Conservation (phyloP, 2,329 filamentous ascomycete genomes). For the Verticillium klebahnii region DNA sequence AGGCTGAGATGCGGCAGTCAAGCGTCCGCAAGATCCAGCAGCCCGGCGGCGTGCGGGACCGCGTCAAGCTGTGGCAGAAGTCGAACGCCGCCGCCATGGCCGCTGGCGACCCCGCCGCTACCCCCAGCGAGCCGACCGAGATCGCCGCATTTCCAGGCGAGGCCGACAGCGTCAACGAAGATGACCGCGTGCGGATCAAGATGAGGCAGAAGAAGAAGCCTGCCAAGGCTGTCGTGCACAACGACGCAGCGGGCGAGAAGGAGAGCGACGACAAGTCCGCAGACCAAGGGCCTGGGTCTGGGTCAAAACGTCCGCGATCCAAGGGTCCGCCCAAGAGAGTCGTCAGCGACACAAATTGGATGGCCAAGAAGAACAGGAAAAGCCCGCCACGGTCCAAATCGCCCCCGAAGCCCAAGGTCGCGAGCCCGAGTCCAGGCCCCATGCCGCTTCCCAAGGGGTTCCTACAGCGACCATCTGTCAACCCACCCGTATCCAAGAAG, state of each 20-base stretch:
- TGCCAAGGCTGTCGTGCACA: slow-evolving; percentile 22
- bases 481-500: slow-evolving; percentile 53
- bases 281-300: slow-evolving; percentile 15
- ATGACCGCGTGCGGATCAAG: slow-evolving; percentile 55
- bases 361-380: slow-evolving; percentile 53
- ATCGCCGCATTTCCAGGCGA: slow-evolving; percentile 53
- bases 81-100: slow-evolving; percentile 63
- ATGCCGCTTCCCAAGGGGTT: slow-evolving; percentile 56
- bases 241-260: slow-evolving; percentile 26
- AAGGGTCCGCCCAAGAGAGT: slow-evolving; percentile 74
- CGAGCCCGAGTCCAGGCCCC: slow-evolving; percentile 22
- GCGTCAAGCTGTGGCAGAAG: slow-evolving; percentile 82
- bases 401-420: slow-evolving; percentile 28
- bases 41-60: slow-evolving; percentile 67
- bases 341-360: slow-evolving; percentile 90
- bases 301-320: slow-evolving; percentile 25
- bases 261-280: slow-evolving; percentile 15
- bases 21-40: slow-evolving; percentile 55
- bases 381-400: slow-evolving; percentile 35
- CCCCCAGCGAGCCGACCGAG: slow-evolving; percentile 55
- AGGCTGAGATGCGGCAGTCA: slow-evolving; percentile 50
- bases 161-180: slow-evolving; percentile 56
- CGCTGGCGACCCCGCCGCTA: slow-evolving; percentile 44
- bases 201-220: slow-evolving; percentile 40
- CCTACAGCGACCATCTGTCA: slow-evolving; percentile 45